These are phyloP conservation scores for Helichrysum umbraculigerum DNA, from an alignment of 129 eudicot genomes.

Conservation along the genomic window DNA sequence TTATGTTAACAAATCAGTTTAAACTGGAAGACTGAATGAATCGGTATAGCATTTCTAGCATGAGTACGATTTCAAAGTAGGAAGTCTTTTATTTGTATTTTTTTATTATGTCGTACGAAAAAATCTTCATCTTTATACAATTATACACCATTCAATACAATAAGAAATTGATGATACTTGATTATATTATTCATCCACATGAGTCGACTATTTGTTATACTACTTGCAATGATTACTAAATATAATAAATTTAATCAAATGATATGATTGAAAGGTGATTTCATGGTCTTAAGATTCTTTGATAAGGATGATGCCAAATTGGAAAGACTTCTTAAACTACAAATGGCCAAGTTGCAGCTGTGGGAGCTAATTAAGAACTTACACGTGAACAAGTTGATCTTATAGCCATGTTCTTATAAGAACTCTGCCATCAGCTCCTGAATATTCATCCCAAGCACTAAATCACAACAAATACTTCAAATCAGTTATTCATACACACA, in stretches of 20 bases:
- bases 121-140: no score
- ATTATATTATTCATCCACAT: no score
- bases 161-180: no score
- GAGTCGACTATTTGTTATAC: not conserved
- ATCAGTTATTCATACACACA: not conserved
- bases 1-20: no score
- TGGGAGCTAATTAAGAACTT: not conserved
- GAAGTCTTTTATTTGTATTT: no score
- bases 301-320: not conserved
- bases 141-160: no score
- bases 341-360: conserved; percentile 1
- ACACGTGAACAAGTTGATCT: no score
- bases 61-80: no score
- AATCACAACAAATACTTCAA: not conserved
- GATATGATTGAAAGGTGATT: no score
- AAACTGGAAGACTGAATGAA: no score
- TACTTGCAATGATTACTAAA: not conserved
- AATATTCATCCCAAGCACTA: not conserved
- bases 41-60: no score
- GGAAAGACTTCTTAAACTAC: not conserved
- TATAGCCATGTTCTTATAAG: not conserved
- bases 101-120: no score
- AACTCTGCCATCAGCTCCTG: not conserved
- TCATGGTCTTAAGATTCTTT: not conserved
- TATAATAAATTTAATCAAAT: not conserved